Evolutionary conservation across 2,329 filamentous ascomycete species (phyloP).

Genomic region (Colletotrichum sp.): DNA sequence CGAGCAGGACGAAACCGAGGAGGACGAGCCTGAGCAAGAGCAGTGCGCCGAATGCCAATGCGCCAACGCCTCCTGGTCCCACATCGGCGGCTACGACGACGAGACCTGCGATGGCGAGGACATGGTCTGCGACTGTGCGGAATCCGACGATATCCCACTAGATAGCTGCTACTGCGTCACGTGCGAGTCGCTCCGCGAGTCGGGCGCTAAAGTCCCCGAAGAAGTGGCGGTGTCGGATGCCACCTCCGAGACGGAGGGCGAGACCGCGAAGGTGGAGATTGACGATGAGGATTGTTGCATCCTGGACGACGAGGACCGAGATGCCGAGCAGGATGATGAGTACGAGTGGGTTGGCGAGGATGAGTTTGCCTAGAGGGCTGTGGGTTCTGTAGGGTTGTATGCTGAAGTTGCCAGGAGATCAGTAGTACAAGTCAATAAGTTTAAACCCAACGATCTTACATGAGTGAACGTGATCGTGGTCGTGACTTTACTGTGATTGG

Average conservation of each 20-base stretch:
- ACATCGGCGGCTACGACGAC: neutral
- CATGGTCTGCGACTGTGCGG: neutral
- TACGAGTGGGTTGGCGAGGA: neutral
- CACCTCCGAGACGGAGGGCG: neutral
- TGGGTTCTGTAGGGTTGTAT: neutral
- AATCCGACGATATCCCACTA: neutral
- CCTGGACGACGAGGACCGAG: neutral
- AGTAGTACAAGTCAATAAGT: neutral
- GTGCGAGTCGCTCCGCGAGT: neutral
- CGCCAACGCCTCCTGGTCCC: neutral
- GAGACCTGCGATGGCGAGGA: neutral
- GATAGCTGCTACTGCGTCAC: neutral
- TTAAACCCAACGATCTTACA: neutral
- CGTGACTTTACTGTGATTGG: neutral
- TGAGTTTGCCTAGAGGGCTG: neutral
- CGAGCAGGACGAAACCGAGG: neutral
- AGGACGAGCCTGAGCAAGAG: neutral
- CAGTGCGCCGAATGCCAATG: neutral
- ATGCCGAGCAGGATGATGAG: neutral
- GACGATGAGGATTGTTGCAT: neutral
- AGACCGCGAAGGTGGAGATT: neutral
- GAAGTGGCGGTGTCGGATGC: neutral
- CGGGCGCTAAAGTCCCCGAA: neutral
- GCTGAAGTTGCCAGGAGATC: neutral
- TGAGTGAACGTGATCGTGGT: neutral